phyloP scores from a whole-genome alignment of 2,329 filamentous ascomycete species.

The Lanzia echinophila region DNA sequence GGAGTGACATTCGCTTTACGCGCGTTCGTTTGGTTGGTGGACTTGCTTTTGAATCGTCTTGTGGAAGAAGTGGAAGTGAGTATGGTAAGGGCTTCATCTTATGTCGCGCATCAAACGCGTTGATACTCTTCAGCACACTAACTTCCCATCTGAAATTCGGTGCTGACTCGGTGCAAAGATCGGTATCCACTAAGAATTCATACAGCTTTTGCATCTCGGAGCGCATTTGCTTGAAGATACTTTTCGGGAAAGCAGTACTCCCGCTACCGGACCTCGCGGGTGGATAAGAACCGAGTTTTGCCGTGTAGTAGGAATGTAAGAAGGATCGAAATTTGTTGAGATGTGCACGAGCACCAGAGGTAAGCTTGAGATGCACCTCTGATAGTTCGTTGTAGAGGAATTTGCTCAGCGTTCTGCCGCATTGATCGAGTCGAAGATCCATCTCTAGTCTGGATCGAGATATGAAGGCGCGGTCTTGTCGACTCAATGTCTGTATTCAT shows the following conservation, averaged over 20 bases:
- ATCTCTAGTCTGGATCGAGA: conserved; percentile 57
- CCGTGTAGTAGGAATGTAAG: conserved; percentile 58
- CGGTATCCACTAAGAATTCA: conserved; percentile 60
- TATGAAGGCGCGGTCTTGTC: conserved; percentile 57
- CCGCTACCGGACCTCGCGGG: conserved; percentile 36
- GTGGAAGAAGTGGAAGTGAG: conserved; percentile 61
- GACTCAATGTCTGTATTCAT: conserved; percentile 38
- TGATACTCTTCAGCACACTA: conserved; percentile 61
- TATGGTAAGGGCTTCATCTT: conserved; percentile 54
- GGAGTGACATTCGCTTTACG: conserved; percentile 19
- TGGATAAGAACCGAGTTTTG: conserved; percentile 66
- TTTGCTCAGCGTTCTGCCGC: conserved; percentile 50
- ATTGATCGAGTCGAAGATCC: conserved; percentile 53
- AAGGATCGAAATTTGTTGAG: conserved; percentile 67
- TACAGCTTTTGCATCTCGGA: conserved; percentile 67
- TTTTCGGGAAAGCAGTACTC: conserved; percentile 46
- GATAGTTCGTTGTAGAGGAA: conserved; percentile 69
- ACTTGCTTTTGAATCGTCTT: conserved; percentile 22
- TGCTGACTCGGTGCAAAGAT: conserved; percentile 37
- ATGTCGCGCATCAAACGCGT: conserved; percentile 57
- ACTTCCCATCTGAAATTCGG: conserved; percentile 57
- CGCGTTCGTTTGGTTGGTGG: conserved; percentile 11
- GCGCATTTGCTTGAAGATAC: conserved; percentile 54
- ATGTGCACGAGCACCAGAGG: conserved; percentile 54
- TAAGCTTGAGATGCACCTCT: conserved; percentile 57